phyloP scores from a whole-genome alignment of 2,329 filamentous ascomycete genomes.

The Xylaria sp. region DNA sequence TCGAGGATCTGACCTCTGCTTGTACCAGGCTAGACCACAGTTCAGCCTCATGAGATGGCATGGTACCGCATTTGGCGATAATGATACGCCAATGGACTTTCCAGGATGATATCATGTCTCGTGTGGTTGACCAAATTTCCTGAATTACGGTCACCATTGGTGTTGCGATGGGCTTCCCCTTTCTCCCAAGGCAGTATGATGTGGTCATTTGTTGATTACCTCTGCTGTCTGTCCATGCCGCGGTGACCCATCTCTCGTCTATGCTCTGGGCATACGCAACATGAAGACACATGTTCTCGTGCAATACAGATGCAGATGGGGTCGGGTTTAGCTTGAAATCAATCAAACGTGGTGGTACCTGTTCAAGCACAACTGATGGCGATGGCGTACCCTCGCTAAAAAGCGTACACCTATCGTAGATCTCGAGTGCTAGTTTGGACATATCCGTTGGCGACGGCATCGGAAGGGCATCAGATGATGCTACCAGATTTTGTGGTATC shows the following conservation, averaged over 20 bases:
- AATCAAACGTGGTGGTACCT: slow-evolving; percentile 62
- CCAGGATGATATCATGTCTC: slow-evolving; percentile 64
- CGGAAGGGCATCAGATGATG: slow-evolving; percentile 56
- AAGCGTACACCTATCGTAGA: slow-evolving; percentile 68
- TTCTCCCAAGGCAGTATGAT: slow-evolving; percentile 65
- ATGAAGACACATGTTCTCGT: slow-evolving; percentile 76
- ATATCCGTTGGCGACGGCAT: slow-evolving; percentile 58
- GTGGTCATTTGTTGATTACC: slow-evolving; percentile 68
- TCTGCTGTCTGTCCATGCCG: slow-evolving; percentile 73
- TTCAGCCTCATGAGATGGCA: slow-evolving; percentile 61
- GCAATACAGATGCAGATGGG: slow-evolving; percentile 66
- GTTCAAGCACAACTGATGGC: slow-evolving; percentile 68
- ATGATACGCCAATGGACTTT: slow-evolving; percentile 74
- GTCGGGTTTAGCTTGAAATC: slow-evolving; percentile 67
- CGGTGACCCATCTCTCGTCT: slow-evolving; percentile 72
- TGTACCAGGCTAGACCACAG: slow-evolving; percentile 51
- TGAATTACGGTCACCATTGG: slow-evolving; percentile 59
- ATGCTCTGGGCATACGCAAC: slow-evolving; percentile 71
- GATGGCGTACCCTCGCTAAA: slow-evolving; percentile 55
- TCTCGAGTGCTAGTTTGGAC: slow-evolving; percentile 61
- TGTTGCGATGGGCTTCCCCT: slow-evolving; percentile 47
- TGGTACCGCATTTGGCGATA: slow-evolving; percentile 64
- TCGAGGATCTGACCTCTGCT: slow-evolving; percentile 45
- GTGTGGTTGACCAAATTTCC: slow-evolving; percentile 74
- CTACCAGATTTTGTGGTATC: slow-evolving; percentile 62